Base-by-base conservation (phyloP, 208 protist genomes). In the Trypanosoma brucei region DNA sequence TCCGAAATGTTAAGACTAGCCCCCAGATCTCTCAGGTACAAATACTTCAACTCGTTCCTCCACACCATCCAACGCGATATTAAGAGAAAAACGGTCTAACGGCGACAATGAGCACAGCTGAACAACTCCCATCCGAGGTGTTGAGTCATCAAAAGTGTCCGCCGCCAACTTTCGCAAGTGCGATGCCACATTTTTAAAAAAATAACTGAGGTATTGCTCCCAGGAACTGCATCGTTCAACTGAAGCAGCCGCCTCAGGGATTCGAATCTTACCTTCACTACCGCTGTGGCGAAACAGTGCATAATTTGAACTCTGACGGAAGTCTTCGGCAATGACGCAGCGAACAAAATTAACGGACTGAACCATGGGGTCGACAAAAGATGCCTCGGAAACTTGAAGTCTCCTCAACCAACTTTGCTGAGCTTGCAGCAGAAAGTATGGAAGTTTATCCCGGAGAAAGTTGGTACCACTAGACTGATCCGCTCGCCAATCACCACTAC, bases 331-430 rank as follows among this genome's bases (percentile, higher is more conserved):
- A 58, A 72, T 72, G 53, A 76, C 55, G 66, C 22, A 49, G 57
- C 77, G 68, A 14, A 93, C 55, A 69, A 88, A 86, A 62, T 88
- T 90, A 35, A 93, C 39, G 13, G 69, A 68, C 3, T 73, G 81
- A 13, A 93, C 72, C 3, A 93, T 57, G n/a, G 81, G 82, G 36
- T 93, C 83, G 3, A 89, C n/a, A 73, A 93, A 93, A 6, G 66
- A 68, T 6, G 59, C 45, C 44, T 86, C 68, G 3, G 81, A 74
- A 30, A 58, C 49, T 3, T 50, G 38, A 4, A 90, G 42, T 5
- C 79, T 70, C 33, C 57, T 36, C 7, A 81, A 7, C 59, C 86
- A 88, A 6, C 71, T 62, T n/a, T 63, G 30, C 40, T 79, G 62
- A 22, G 76, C 72, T 22, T 72, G 49, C 33, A 72, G 51, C 1